phyloP scores from a whole-genome alignment of 257 asterid genomes.

The Solanum appendiculatum region DNA sequence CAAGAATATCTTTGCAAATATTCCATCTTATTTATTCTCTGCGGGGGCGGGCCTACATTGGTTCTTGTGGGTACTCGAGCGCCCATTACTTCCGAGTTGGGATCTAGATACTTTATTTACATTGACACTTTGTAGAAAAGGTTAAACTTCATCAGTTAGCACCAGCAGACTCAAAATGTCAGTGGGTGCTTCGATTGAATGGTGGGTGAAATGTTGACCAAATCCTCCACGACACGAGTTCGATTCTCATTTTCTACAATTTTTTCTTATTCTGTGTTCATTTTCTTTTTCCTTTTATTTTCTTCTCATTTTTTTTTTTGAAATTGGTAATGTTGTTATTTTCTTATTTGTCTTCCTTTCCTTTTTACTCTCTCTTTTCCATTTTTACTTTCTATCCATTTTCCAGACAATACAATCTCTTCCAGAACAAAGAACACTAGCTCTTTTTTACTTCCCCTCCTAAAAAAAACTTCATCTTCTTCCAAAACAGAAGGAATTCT shows the following conservation, averaged over 20 bases:
- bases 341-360: background rate
- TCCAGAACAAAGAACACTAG: background rate
- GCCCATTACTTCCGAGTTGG: background rate
- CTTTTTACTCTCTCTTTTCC: background rate
- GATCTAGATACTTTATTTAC: background rate
- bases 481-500: background rate
- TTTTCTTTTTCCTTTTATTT: background rate
- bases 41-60: background rate
- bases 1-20: background rate
- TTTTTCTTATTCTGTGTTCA: background rate
- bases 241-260: background rate
- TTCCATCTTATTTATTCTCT: slow-evolving; percentile 1
- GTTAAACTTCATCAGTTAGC: background rate
- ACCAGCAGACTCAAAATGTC: background rate
- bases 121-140: background rate
- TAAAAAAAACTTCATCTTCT: background rate
- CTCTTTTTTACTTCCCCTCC: background rate
- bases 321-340: background rate
- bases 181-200: background rate
- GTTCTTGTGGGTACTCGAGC: background rate
- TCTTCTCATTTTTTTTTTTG: background rate
- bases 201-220: background rate
- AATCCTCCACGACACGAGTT: background rate
- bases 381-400: background rate
- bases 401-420: background rate